Conservation (phyloP, 768 basidiomycete genomes). For the Kwoniella bestiolae region DNA sequence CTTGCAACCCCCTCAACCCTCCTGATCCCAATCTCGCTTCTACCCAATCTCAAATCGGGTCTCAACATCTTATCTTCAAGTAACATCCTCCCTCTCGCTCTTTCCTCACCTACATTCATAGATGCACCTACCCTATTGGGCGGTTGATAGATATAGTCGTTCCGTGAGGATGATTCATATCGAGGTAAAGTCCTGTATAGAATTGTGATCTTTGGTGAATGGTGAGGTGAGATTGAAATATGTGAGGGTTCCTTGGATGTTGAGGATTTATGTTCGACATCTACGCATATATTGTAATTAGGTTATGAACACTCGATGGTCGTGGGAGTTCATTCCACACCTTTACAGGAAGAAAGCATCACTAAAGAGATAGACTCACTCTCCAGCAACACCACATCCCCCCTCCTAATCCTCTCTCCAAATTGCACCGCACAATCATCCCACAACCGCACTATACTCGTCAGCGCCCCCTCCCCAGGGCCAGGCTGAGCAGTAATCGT, state of each 20-base stretch:
- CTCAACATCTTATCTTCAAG: slow-evolving; percentile 38
- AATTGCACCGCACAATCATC: slow-evolving; percentile 40
- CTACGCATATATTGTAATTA: no score
- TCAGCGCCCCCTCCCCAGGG: slow-evolving; percentile 10
- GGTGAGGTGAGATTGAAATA: slow-evolving; percentile 22
- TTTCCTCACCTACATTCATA: not conserved
- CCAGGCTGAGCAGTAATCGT: slow-evolving; percentile 26
- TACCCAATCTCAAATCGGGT: slow-evolving; percentile 45
- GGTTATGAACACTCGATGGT: no score
- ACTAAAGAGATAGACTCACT: no score
- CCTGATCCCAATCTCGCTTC: slow-evolving; percentile 46
- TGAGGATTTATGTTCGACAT: slow-evolving; percentile 35
- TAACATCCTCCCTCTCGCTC: slow-evolving; percentile 15
- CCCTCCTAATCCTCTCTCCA: slow-evolving; percentile 38
- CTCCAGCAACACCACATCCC: slow-evolving; percentile 46
- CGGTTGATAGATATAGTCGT: slow-evolving; percentile 14
- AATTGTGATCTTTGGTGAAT: slow-evolving; percentile 32
- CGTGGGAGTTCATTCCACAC: no score
- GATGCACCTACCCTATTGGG: not conserved
- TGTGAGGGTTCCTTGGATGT: slow-evolving; percentile 36
- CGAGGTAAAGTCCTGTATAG: slow-evolving; percentile 48
- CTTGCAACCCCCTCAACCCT: slow-evolving; percentile 40
- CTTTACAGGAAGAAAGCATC: no score
- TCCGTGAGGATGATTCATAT: slow-evolving; percentile 7
- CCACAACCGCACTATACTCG: slow-evolving; percentile 44